Evolutionary conservation across 495 filamentous ascomycete species (phyloP).

Genomic region (Neurospora sp.): DNA sequence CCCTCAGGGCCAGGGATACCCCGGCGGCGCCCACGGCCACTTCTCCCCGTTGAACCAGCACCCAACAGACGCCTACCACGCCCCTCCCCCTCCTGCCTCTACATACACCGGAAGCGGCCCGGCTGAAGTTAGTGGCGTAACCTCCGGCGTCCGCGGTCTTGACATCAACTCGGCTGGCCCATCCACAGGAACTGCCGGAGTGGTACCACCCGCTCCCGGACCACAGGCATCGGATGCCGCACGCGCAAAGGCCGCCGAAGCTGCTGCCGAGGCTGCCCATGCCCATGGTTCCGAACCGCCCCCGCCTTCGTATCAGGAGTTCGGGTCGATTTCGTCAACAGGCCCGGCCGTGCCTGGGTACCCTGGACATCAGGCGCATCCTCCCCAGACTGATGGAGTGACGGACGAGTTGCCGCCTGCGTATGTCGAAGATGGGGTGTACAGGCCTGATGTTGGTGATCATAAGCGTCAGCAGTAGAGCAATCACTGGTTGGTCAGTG

Average conservation of each 20-base stretch:
- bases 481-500: neutral
- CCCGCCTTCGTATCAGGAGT: neutral
- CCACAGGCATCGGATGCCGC: conserved; percentile 1
- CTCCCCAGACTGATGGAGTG: neutral
- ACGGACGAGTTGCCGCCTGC: conserved; percentile 15
- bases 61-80: neutral
- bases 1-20: neutral
- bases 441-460: conserved; percentile 4
- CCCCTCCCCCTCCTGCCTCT: neutral
- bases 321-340: neutral
- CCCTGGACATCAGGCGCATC: conserved; percentile 4
- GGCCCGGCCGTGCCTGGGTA: conserved; percentile 6
- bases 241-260: conserved; percentile 18
- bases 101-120: neutral
- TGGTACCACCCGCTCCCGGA: neutral
- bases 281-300: neutral
- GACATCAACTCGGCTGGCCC: conserved; percentile 3
- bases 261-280: conserved; percentile 10
- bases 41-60: neutral
- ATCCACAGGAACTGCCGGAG: neutral
- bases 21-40: neutral
- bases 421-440: conserved; percentile 12
- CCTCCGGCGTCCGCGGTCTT: conserved; percentile 1
- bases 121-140: neutral
- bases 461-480: conserved; percentile 10